A percentile compares a stretch with the other conserved stretches of the same genome.
phyloP scores from a whole-genome alignment of 768 basidiomycete genomes.

The Rhodotorula graminis region DNA sequence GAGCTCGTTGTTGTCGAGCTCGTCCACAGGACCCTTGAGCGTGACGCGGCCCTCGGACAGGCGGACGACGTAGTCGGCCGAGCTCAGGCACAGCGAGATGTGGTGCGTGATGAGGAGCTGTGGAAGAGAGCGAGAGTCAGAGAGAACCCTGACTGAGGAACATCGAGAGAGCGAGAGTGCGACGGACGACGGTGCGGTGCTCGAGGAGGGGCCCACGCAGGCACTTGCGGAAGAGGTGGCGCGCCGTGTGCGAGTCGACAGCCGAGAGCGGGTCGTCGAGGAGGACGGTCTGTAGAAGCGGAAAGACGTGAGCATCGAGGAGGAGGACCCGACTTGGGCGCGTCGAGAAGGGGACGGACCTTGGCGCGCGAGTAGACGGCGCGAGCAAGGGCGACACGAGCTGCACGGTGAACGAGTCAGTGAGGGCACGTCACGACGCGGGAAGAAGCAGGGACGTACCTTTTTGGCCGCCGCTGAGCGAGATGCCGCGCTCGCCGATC shows the following conservation, averaged over 20 bases:
- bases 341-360: conserved; percentile 47
- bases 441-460: background rate
- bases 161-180: too few relatives aligned
- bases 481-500: conserved; percentile 41
- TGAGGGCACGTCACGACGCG: background rate
- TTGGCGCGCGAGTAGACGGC: conserved; percentile 87
- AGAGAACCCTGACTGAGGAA: too few relatives aligned
- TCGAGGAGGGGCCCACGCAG: conserved; percentile 73
- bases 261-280: conserved; percentile 42
- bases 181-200: conserved; percentile 66
- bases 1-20: conserved; percentile 29
- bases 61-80: conserved; percentile 37
- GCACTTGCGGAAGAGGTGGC: conserved; percentile 52
- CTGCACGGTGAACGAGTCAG: background rate
- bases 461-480: conserved; percentile 39
- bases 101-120: conserved; percentile 47
- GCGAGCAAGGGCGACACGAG: conserved; percentile 64
- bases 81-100: conserved; percentile 36
- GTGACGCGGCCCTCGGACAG: conserved; percentile 33
- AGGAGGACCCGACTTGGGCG: too few relatives aligned
- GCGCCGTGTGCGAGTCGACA: conserved; percentile 63
- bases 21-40: conserved; percentile 28
- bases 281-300: conserved; percentile 43
- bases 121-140: conserved; percentile 70
- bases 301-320: background rate